These are phyloP conservation scores for Fagopyrum tataricum DNA, from an alignment of 148 eudicot genomes.

Conservation along the genomic window DNA sequence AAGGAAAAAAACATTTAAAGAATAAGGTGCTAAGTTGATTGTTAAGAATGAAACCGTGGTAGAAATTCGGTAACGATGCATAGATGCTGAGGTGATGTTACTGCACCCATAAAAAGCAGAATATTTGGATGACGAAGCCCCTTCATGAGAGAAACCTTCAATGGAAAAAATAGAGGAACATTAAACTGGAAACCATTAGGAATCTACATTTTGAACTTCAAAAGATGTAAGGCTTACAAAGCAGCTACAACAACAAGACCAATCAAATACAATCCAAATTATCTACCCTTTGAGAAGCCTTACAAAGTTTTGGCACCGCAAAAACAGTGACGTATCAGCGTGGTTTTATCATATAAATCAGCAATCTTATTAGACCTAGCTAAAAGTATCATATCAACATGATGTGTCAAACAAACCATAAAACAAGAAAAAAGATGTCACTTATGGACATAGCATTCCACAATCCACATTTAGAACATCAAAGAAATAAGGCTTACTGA, in stretches of 20 bases:
- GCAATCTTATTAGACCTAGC: too few relatives aligned
- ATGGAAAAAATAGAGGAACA: conserved; percentile 26
- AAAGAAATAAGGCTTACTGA: neutral
- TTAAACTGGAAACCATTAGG: conserved; percentile 77
- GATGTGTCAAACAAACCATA: neutral
- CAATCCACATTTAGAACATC: neutral
- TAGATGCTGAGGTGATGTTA: conserved; percentile 83
- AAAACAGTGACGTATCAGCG: too few relatives aligned
- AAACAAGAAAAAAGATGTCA: neutral
- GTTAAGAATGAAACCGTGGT: conserved; percentile 60
- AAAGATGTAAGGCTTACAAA: neutral
- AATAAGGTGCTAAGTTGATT: conserved; percentile 11
- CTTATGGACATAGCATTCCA: neutral
- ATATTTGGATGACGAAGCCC: conserved; percentile 96
- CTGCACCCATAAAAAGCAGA: conserved; percentile 96
- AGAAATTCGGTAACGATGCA: conserved; percentile 95
- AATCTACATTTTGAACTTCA: neutral
- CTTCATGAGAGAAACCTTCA: conserved; percentile 53
- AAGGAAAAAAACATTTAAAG: neutral
- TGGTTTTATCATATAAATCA: too few relatives aligned
- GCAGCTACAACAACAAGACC: too few relatives aligned
- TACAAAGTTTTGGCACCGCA: too few relatives aligned
- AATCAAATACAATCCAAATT: too few relatives aligned
- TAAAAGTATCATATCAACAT: too few relatives aligned
- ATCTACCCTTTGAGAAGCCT: too few relatives aligned